Evolutionary conservation across 176 grass and related monocot genomes (phyloP), one percentile per base, ranked within the genome.

Genomic region (Phragmites australis): DNA sequence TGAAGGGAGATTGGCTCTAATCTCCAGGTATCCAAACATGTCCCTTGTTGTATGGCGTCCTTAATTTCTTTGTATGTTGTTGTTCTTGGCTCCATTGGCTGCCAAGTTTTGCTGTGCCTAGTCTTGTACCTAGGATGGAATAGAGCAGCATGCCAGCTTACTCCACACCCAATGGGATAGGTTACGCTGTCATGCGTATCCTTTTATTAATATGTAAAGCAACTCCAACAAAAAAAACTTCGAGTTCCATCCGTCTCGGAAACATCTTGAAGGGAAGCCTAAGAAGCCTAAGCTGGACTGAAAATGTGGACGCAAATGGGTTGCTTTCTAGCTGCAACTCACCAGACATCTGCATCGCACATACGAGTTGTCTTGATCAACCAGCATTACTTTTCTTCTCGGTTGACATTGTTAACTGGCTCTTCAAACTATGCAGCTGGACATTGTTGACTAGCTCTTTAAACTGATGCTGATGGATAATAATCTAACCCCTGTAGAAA

Each of bases 361-460:
- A 2, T 21, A 6, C 11, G 9, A 63, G 37, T 2, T 21, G 39
- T 56, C 51, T 22, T 43, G 55, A 70, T 44, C 17, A 9, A 46
- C 10, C 12, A 13, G 1, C 17, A 54, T 23, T 9, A 18, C 6
- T 52, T 25, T 67, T 22, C 18, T 19, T 6, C 4, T 46, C 2
- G 42, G 72, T 82, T 82, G 87, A 72, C 65, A 57, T 77, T 65
- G 46, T 46, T 70, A 26, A 5, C 50, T 68, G 50, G 43, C 65
- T 65, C 43, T 66, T 87, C 60, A 75, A n/a, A 27, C 32, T 21
- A 64, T 44, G 34, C 49, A 83, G 22, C 30, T 51, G 31, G 26
- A n/a, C 25, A 42, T 26, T 3, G 10, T 2, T 21, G 31, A 8
- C 34, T 60, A 68, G 68, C 52, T 79, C 23, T n/a, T n/a, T n/a